Evolutionary conservation across 495 filamentous ascomycete species (phyloP), one percentile per base, ranked within the genome.

Genomic region (Neurospora tetrasperma): DNA sequence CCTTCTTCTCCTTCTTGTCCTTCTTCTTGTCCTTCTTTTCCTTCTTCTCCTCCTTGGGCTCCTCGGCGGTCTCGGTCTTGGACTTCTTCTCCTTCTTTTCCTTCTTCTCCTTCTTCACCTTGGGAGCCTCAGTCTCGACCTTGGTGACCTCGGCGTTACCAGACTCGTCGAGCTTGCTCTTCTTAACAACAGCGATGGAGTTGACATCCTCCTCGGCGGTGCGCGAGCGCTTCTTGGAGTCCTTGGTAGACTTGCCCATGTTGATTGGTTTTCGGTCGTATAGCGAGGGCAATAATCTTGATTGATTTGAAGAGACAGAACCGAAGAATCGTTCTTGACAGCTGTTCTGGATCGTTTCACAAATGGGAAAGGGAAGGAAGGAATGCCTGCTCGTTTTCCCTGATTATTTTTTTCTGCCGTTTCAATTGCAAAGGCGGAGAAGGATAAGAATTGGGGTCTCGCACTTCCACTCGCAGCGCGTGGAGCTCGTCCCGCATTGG

Each of bases 1-100:
- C 70, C 85, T 88, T 73, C 72, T 74, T 76, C 80, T 76, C 48
- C 85, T 88, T 74, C 82, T 83, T 69, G 80, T 87, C 71, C 85
- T 88, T 74, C 72, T 74, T 77, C 80, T 76, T 87, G 79, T 71
- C 84, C 83, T 75, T 77, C 71, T 78, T 76, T 48, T 71, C 74
- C 72, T 70, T 79, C 74, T 42, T 75, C 11, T 69, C 75, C 43
- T 75, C 75, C 77, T 73, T 74, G n/a, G 76, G 27, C 62, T 75
- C 74, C 59, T 78, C 76, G 46, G 80, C 78, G 42, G 69, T 75
- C 41, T 69, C 79, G 27, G 72, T 73, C 71, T 77, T 79, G 43
- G 73, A 71, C 23, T 82, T 85, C 82, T 46, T 46, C n/a, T 46
- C 43, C 43, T 46, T 46, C 18, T 46, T 46, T 10, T 46, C 43